Percentiles rank a stretch among this genome's conserved stretches.
Evolutionary conservation across 345 rosid genomes (phyloP).

Genomic region (Ricinus communis): DNA sequence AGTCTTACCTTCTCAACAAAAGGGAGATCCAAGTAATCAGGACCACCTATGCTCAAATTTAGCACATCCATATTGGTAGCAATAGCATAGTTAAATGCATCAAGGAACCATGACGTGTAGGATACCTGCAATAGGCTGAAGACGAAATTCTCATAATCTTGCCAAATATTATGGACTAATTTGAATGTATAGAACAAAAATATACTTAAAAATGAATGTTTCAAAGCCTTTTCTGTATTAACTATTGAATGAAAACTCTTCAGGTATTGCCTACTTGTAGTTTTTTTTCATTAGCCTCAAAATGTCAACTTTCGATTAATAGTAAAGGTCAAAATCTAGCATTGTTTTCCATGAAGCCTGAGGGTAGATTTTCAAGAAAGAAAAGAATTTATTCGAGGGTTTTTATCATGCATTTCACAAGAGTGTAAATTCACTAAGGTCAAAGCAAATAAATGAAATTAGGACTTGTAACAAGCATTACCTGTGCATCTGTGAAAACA

Average conservation of each 20-base stretch:
- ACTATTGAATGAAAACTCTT: no score
- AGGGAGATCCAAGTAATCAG: conserved; percentile 97
- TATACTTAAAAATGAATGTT: no score
- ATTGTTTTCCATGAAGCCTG: no score
- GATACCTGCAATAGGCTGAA: conserved; percentile 99
- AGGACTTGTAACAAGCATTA: conserved; percentile 50
- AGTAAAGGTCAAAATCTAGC: no score
- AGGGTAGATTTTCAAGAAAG: no score
- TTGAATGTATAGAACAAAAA: conserved; percentile 9
- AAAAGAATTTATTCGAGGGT: no score
- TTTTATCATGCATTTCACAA: background rate
- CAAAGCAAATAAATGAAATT: conserved; percentile 11
- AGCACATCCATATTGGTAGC: conserved; percentile 92
- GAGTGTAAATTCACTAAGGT: background rate
- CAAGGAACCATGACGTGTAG: conserved; percentile 99
- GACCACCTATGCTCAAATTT: conserved; percentile 98
- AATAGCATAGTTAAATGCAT: conserved; percentile 95
- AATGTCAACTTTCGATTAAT: no score
- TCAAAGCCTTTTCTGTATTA: no score
- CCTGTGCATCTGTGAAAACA: conserved; percentile 97
- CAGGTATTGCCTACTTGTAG: no score
- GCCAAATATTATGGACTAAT: conserved; percentile 29
- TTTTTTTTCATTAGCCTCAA: no score
- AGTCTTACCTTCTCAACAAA: conserved; percentile 86
- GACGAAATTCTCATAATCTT: conserved; percentile 68